Base-by-base conservation (phyloP, 139 green algal species). In the Picochlorum sp. region DNA sequence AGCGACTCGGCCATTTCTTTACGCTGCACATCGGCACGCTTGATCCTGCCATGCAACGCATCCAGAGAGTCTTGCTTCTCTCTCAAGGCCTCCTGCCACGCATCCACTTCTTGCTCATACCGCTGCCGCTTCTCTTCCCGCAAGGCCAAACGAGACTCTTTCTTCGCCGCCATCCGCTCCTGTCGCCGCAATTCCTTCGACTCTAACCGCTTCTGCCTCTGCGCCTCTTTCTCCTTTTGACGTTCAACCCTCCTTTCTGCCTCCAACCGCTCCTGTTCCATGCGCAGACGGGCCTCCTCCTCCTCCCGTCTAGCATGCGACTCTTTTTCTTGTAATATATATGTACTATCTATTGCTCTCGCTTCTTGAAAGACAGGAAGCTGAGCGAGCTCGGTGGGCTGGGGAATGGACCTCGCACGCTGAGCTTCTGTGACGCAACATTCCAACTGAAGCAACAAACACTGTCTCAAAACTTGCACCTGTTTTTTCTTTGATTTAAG, bases 51-150 rank as follows among this genome's bases (percentile, higher is more conserved):
- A 21, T 75, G 50, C 5, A 75, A 24, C 18, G 57, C 62, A 6
- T 44, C 69, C 9, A 66, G 41, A 34, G 69, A 31, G 21, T 30
- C 16, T 60, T 60, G 26, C 37, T 54, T 63, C 52, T 75, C 62
- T 6, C n/a, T 56, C 49, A 75, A 51, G 28, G 61, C 60, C 26
- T 55, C 51, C 51, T 75, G 24, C 69, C 69, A 75, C 2, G 50
- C 50, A 23, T 50, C 37, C 28, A 61, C 47, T 51, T 60, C 51
- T 24, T 75, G 62, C 6, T 61, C 69, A 41, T 60, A 75, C 23
- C 62, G 62, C 7, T 45, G 23, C 26, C 28, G 38, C 44, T 66
- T 62, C 26, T 75, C 69, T 4, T 61, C 62, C 1, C 21, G 18
- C 4, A 51, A 51, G 1, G 45, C 38, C 14, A 50, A 44, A 7